Evolutionary conservation across 2,329 filamentous ascomycete species (phyloP).

Genomic region (Calonectria pseudoreteaudii): DNA sequence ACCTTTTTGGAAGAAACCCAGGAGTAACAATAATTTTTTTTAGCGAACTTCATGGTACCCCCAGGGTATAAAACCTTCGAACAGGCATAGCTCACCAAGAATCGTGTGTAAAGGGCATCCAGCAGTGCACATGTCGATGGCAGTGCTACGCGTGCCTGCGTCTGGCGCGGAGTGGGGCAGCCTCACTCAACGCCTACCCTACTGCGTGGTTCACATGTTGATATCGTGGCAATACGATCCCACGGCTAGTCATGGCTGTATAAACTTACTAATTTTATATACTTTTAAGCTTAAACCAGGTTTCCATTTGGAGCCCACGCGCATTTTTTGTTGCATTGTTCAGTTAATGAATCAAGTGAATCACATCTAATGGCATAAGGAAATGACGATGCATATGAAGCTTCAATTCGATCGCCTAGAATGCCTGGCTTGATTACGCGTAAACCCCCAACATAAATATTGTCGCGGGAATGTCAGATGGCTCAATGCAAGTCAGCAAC

Average conservation of each 20-base stretch:
- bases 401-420: neutral
- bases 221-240: neutral
- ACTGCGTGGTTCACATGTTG: neutral
- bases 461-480: neutral
- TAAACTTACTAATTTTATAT: neutral
- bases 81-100: neutral
- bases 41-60: too few relatives aligned
- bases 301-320: neutral
- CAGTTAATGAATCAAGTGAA: neutral
- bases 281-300: neutral
- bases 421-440: neutral
- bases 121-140: neutral
- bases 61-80: neutral
- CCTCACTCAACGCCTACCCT: neutral
- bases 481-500: neutral
- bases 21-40: neutral
- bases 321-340: neutral
- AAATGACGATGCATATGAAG: neutral
- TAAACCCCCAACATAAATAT: neutral
- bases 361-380: too few relatives aligned
- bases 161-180: too few relatives aligned
- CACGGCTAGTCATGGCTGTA: neutral
- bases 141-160: too few relatives aligned
- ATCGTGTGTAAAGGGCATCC: neutral
- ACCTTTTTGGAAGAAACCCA: neutral